Conservation (phyloP, 164 flowering plant species). For the Magnolia sinica region DNA sequence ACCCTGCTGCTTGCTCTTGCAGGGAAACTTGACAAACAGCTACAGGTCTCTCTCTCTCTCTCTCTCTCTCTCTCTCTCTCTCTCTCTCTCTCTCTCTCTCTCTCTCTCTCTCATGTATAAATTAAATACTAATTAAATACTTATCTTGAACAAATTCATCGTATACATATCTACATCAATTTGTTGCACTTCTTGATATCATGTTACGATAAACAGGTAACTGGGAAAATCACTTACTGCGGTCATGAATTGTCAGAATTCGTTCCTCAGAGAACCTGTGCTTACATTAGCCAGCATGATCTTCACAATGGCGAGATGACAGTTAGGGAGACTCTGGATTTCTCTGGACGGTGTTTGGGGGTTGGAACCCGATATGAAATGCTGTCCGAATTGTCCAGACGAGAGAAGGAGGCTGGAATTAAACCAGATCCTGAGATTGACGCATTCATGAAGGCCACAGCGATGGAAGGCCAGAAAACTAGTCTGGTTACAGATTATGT, state of each 20-base stretch:
- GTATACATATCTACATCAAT: not conserved
- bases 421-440: constrained; percentile 67
- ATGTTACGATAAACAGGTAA: constrained; percentile 27
- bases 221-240: constrained; percentile 52
- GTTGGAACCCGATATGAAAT: constrained; percentile 60
- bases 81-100: constrained; percentile 6
- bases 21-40: constrained; percentile 33
- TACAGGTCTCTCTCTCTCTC: constrained; percentile 26
- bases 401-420: constrained; percentile 52
- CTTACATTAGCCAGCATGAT: constrained; percentile 69
- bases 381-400: constrained; percentile 44
- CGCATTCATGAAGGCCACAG: constrained; percentile 64
- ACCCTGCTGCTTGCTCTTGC: constrained; percentile 47
- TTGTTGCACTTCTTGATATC: not conserved
- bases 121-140: not conserved
- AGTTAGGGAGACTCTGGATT: constrained; percentile 58
- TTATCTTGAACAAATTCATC: not conserved
- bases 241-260: constrained; percentile 56
- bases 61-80: constrained; percentile 7
- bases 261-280: constrained; percentile 59
- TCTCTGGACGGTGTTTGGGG: constrained; percentile 64
- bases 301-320: constrained; percentile 68
- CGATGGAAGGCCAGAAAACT: constrained; percentile 50
- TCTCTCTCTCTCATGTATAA: not conserved
- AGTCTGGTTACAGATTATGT: constrained; percentile 52